These are phyloP conservation scores for Begonia loranthoides DNA, from an alignment of 306 rosid genomes.

Conservation along the genomic window DNA sequence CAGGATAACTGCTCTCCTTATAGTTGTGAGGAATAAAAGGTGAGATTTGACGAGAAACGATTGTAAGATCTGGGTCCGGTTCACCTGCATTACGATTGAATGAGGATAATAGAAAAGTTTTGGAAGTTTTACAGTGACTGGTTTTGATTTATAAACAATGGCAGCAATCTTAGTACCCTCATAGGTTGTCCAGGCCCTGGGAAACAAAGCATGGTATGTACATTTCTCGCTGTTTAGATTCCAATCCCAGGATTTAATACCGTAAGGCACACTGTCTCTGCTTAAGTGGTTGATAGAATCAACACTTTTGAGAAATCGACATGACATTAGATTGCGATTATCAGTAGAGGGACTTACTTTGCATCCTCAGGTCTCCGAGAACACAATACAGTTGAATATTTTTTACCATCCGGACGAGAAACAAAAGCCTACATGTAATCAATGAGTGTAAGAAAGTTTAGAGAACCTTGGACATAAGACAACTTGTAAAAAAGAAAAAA, in stretches of 20 bases:
- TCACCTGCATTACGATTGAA: slow-evolving; percentile 38
- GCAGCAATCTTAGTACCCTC: slow-evolving; percentile 38
- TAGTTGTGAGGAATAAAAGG: slow-evolving; percentile 90
- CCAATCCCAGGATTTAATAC: slow-evolving; percentile 96
- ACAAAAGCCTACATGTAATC: slow-evolving; percentile 47
- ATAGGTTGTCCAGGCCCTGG: slow-evolving; percentile 87
- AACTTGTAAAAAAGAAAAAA: slow-evolving; percentile 8
- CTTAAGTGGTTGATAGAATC: slow-evolving; percentile 7
- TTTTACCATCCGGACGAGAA: slow-evolving; percentile 60
- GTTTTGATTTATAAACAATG: slow-evolving; percentile 8
- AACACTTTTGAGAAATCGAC: not conserved
- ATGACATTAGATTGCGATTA: too few relatives aligned
- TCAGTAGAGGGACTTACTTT: slow-evolving; percentile 26
- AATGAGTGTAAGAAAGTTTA: too few relatives aligned
- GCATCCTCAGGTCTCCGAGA: slow-evolving; percentile 40
- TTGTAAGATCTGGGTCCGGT: slow-evolving; percentile 75
- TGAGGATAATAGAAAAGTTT: slow-evolving; percentile 8
- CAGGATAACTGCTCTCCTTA: slow-evolving; percentile 95
- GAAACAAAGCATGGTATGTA: slow-evolving; percentile 80
- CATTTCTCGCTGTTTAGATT: slow-evolving; percentile 59
- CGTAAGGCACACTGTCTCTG: slow-evolving; percentile 56
- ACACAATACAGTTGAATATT: slow-evolving; percentile 51
- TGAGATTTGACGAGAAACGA: slow-evolving; percentile 88
- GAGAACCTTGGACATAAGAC: too few relatives aligned
- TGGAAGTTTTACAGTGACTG: slow-evolving; percentile 7